phyloP scores from a whole-genome alignment of 75 land plant genomes.

The Chamaecyparis obtusa region DNA sequence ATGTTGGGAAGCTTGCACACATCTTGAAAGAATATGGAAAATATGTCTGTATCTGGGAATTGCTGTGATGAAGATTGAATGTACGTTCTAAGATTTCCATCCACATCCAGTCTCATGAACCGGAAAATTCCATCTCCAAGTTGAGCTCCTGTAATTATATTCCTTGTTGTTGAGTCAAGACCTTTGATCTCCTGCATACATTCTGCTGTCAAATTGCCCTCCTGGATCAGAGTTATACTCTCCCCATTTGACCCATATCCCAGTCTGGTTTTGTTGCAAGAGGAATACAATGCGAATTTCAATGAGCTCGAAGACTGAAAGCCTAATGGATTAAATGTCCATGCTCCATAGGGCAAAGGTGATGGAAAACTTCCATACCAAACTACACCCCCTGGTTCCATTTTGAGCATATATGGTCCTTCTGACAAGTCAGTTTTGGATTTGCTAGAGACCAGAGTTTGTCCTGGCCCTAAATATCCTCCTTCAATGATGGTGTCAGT shows the following conservation, averaged over 20 bases:
- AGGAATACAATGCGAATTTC: conserved; percentile 1
- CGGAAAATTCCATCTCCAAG: background rate
- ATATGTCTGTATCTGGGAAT: background rate
- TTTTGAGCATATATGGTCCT: conserved; percentile 13
- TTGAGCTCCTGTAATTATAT: background rate
- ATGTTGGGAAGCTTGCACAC: conserved; percentile 14
- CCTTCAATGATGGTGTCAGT: conserved; percentile 32
- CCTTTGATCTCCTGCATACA: conserved; percentile 4
- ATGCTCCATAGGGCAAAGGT: conserved; percentile 4
- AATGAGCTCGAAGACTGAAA: background rate
- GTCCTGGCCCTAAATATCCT: conserved; percentile 14
- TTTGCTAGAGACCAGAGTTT: background rate
- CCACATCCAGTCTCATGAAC: conserved; percentile 13
- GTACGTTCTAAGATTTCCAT: conserved; percentile 21
- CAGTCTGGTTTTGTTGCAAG: conserved; percentile 14
- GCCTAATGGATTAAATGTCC: conserved; percentile 1
- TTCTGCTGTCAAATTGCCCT: background rate
- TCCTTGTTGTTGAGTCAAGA: background rate
- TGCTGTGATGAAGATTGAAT: background rate
- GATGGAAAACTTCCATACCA: conserved; percentile 10
- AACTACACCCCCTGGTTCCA: conserved; percentile 16
- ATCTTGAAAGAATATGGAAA: conserved; percentile 7
- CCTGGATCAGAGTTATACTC: conserved; percentile 5
- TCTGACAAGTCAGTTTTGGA: background rate
- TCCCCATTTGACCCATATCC: conserved; percentile 6